Base-by-base conservation (phyloP, 108 stramenopile genomes). In the Chaetoceros muelleri region DNA sequence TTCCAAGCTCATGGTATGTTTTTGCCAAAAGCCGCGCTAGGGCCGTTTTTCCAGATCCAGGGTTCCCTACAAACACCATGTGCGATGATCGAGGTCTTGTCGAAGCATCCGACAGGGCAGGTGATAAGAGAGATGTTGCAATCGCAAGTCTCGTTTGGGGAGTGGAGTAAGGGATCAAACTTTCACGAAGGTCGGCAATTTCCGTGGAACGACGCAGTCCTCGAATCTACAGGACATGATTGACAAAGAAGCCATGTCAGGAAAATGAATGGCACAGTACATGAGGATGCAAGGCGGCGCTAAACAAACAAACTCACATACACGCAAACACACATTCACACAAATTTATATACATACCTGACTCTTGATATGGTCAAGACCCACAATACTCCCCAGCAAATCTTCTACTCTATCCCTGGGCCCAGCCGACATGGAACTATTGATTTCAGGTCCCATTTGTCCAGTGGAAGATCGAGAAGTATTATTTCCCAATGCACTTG, bases 21-120 rank as follows among this genome's bases (percentile, higher is more conserved):
- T 88, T 84, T 49, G 87, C 94, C 45, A 96, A 75, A 2, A 95
- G 62, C 24, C 94, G 79, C 7, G 94, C 97, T 13, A 98, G 94
- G 7, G 95, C 94, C 2, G 97, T 95, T 71, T 98, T 98, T 28
- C 97, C 96, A 17, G 88, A 87, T 59, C 96, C 96, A 0, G 96
- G 95, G 60, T 93, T 93, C 28, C 97, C 97, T 26, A 89, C 66
- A 74, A 98, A 95, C 29, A 95, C 85, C 81, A 84, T 87, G 79
- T 86, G 86, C 30, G 75, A 67, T 2, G 84, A 82, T 20, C 65
- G 65, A 2, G 84, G 86, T 24, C 87, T 75, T 16, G 81, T 80
- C 3, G 64, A 66, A 23, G 73, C 73, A 53, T 81, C 80, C 17
- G 80, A 74, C 19, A 87, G 53, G 10, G 62, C 76, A 46, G 75